These are phyloP conservation scores for Tuber magnatum DNA, from an alignment of 495 filamentous ascomycete species.

Conservation along the genomic window DNA sequence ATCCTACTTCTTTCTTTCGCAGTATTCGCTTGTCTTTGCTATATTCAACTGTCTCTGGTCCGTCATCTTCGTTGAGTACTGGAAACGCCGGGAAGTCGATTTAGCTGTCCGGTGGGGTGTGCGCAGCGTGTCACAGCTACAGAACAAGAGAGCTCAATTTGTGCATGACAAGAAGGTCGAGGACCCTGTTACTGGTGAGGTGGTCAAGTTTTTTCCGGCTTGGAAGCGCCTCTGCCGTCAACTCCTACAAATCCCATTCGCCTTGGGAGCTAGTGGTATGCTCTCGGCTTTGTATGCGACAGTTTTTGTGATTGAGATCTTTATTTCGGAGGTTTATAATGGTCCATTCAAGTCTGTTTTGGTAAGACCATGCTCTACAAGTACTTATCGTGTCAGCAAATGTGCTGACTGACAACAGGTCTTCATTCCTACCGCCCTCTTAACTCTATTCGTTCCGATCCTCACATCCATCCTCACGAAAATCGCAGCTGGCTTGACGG, in stretches of 20 bases:
- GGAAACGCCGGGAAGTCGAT: slow-evolving; percentile 91
- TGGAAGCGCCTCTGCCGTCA: slow-evolving; percentile 71
- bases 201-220: slow-evolving; percentile 66
- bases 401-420: slow-evolving; percentile 51
- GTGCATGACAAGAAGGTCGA: slow-evolving; percentile 63
- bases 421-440: slow-evolving; percentile 78
- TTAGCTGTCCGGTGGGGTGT: slow-evolving; percentile 89
- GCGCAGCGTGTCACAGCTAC: slow-evolving; percentile 74
- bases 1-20: slow-evolving; percentile 73
- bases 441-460: slow-evolving; percentile 73
- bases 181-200: slow-evolving; percentile 82
- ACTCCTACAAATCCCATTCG: slow-evolving; percentile 82
- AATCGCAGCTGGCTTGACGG: slow-evolving; percentile 70
- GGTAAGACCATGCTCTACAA: slow-evolving; percentile 50
- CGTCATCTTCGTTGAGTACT: slow-evolving; percentile 88
- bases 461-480: slow-evolving; percentile 67
- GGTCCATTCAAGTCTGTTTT: slow-evolving; percentile 80
- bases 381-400: neutral
- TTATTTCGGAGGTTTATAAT: slow-evolving; percentile 87
- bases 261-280: slow-evolving; percentile 58
- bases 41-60: slow-evolving; percentile 78
- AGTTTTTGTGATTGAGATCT: slow-evolving; percentile 92
- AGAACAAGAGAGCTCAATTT: slow-evolving; percentile 69
- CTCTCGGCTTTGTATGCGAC: slow-evolving; percentile 75
- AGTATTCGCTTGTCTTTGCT: slow-evolving; percentile 77